A percentile compares a stretch with the other conserved stretches of the same genome.
Evolutionary conservation across 2,329 filamentous ascomycete species (phyloP).

Genomic region (Fusarium annulatum): DNA sequence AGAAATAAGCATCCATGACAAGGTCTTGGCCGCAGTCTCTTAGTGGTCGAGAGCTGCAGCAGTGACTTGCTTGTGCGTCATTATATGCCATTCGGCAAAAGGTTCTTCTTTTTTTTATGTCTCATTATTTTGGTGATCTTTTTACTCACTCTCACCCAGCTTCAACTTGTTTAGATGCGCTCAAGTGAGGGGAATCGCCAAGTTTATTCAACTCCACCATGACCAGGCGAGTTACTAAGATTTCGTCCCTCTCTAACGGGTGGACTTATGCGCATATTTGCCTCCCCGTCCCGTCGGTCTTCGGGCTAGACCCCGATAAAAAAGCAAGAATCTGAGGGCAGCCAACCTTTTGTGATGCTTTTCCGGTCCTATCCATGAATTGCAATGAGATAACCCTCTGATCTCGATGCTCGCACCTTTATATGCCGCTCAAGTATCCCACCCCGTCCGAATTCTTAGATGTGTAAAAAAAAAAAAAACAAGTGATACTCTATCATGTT

Average conservation of each 20-base stretch:
- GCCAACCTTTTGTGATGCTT: conserved; percentile 23
- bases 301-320: conserved; percentile 21
- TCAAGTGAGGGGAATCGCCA: conserved; percentile 34
- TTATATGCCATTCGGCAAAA: conserved; percentile 25
- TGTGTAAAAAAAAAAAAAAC: conserved; percentile 22
- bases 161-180: conserved; percentile 24
- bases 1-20: conserved; percentile 37
- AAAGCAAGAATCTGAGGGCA: conserved; percentile 31
- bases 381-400: conserved; percentile 20
- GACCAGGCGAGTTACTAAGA: conserved; percentile 31
- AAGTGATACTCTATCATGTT: conserved; percentile 46
- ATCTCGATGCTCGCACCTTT: conserved; percentile 38
- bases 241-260: conserved; percentile 26
- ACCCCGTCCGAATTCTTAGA: conserved; percentile 40
- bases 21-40: conserved; percentile 24
- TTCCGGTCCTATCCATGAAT: conserved; percentile 26
- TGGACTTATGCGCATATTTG: conserved; percentile 25
- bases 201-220: conserved; percentile 36
- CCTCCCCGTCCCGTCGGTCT: conserved; percentile 8
- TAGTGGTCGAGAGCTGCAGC: conserved; percentile 34
- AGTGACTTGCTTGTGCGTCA: conserved; percentile 37
- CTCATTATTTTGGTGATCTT: conserved; percentile 17
- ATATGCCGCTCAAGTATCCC: conserved; percentile 36
- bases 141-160: not conserved
- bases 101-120: conserved; percentile 9